Base-by-base conservation (phyloP, 352 stramenopile genomes). In the Phytophthora meadii region DNA sequence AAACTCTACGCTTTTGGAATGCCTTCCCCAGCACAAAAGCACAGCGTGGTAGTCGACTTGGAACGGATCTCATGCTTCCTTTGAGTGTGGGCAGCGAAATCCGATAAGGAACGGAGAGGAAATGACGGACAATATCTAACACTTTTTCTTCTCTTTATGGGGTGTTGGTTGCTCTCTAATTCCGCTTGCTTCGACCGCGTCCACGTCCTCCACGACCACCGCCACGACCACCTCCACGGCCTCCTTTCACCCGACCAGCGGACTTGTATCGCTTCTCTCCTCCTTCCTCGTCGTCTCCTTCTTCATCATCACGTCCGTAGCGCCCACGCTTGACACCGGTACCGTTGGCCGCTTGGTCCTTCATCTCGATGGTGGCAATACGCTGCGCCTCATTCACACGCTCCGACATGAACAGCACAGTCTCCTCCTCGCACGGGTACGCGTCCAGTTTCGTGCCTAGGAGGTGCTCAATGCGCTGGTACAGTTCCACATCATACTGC, bases 401-500 rank as follows among this genome's bases (percentile, higher is more conserved):
- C 72, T 99, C 97, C 34, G 98, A 89, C 59, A 99, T 88, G 7
- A 99, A 87, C 32, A 99, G 71, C 17, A 99, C 97, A 3, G 95
- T 98, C 57, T 99, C 93, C 76, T 99, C 96, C 64, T 98, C 92
- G 30, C 87, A 95, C 40, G 83, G 63, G 42, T 95, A 97, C 28
- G 75, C 46, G 49, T 89, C 77, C 2, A 97, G 70, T 65, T 97
- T 95, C 27, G 89, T 91, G 36, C 83, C 85, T 12, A 98, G 77
- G 50, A 96, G 68, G 57, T 97, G 88, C 68, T 99, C 96, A 46
- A 99, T 94, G 34, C 97, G 87, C 75, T 99, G 97, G 83, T 99
- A 99, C 27, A 99, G 79, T 84, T 99, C 97, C 1, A 99, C 94
- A 77, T 99, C 97, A 79, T 99, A 96, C 82, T 99, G 97, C 42